Percentiles rank a stretch among this genome's conserved stretches.
phyloP scores from a whole-genome alignment of 108 stramenopile species.

The Cyclotella distinguenda region DNA sequence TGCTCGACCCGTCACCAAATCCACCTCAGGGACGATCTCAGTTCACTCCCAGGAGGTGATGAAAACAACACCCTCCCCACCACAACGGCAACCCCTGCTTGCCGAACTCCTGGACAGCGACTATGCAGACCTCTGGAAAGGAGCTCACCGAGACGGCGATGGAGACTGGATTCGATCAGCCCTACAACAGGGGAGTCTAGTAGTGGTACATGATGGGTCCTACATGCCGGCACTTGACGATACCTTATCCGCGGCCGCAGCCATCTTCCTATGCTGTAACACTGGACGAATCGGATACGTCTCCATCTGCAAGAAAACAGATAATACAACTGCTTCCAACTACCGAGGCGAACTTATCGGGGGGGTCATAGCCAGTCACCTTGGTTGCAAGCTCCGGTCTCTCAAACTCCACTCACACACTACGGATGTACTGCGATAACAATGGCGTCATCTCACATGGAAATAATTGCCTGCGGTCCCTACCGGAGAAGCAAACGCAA shows the following conservation, averaged over 20 bases:
- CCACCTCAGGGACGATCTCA: too few species aligned
- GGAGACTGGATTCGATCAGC: slow-evolving; percentile 5
- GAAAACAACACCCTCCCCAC: too few species aligned
- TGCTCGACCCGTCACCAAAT: too few species aligned
- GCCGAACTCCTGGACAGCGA: too few species aligned
- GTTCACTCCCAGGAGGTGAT: too few species aligned
- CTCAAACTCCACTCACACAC: background rate
- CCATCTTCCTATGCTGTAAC: background rate
- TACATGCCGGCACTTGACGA: background rate
- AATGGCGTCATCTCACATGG: background rate
- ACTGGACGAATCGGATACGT: background rate
- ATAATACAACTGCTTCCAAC: background rate
- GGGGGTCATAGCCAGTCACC: background rate
- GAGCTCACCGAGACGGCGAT: slow-evolving; percentile 7
- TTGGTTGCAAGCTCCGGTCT: background rate
- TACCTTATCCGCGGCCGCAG: background rate
- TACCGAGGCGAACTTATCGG: slow-evolving; percentile 6
- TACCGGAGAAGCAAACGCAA: background rate
- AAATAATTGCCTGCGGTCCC: background rate
- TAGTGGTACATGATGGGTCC: slow-evolving; percentile 4
- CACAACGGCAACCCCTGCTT: background rate
- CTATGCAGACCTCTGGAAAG: background rate
- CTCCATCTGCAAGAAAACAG: background rate
- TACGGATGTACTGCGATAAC: slow-evolving; percentile 4
- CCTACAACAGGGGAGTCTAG: background rate